These are phyloP conservation scores for Metschnikowia lochheadii DNA, from an alignment of 805 yeast genomes.

Conservation along the genomic window DNA sequence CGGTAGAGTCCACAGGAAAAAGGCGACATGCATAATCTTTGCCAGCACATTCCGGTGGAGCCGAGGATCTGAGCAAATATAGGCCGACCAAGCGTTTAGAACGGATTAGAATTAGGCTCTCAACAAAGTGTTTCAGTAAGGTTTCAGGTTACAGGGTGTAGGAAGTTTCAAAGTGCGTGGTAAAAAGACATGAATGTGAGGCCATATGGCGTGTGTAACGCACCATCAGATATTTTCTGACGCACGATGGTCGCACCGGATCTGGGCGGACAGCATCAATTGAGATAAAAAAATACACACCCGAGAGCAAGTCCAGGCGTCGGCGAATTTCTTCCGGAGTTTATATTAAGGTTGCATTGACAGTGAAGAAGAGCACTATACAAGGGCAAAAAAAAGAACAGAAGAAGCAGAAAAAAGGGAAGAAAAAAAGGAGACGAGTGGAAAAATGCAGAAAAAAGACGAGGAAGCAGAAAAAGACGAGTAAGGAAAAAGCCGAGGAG, in stretches of 20 bases:
- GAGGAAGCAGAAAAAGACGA: too few relatives aligned
- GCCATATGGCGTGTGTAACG: background rate
- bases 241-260: background rate
- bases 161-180: background rate
- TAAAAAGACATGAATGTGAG: background rate
- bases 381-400: too few relatives aligned
- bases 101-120: background rate
- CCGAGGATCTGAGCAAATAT: background rate
- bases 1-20: background rate
- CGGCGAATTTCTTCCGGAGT: too few relatives aligned
- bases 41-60: background rate
- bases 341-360: too few relatives aligned
- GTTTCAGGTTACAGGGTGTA: background rate
- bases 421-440: too few relatives aligned
- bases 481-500: too few relatives aligned
- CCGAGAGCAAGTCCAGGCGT: too few relatives aligned
- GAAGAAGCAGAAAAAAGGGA: too few relatives aligned
- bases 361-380: too few relatives aligned
- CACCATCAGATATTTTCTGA: background rate
- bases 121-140: too few relatives aligned
- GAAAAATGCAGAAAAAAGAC: too few relatives aligned
- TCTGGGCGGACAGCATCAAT: background rate
- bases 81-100: background rate
- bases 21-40: background rate
- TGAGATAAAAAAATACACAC: too few relatives aligned